Base-by-base conservation (phyloP, 768 basidiomycete genomes). In the Lactarius psammicola region DNA sequence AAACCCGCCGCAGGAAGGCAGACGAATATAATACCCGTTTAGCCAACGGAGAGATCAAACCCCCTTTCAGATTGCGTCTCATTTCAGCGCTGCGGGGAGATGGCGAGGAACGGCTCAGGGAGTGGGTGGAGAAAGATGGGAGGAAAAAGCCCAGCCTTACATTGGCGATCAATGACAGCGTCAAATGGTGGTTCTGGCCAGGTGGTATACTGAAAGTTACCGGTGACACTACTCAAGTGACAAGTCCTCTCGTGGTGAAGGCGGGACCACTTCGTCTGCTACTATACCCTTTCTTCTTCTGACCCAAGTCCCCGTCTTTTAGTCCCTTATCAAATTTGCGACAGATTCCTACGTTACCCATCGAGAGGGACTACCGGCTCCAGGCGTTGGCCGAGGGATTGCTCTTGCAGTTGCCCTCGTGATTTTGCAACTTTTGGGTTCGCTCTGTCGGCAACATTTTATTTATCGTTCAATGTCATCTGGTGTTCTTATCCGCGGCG, bases 401-500 rank as follows among this genome's bases (percentile, higher is more conserved):
- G 93, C 92, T 1, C 81, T 92, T 26, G 84, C 86, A 0, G 82
- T 96, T 68, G 84, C 75, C 30, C 81, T 98, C 1, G 79, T 95
- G 63, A 74, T 77, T 23, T 79, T 97, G 70, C 89, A 93, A 71
- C 59, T 92, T 40, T 72, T 87, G 38, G 74, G 86, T 0, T 90
- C 89, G 0, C 71, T 93, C 62, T 85, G 84, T 69, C 81, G 84
- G 9, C 86, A 95, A 66, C 92, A 94, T 71, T 95, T 90, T 76
- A 94, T 94, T 80, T 92, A 93, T 73, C 84, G 90, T 10, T 79
- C 81, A 42, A 81, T 85, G 33, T 85, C 86, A 0, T 83, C 86
- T 13, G 95, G 95, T 30, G 92, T 95, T 3, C 82, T 94, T 18
- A 73, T 91, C 17, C 86, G 95, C 38, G 88, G 88, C 10, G 94